These are phyloP conservation scores for Fusarium nanum DNA, from an alignment of 2,329 filamentous ascomycete species.

Conservation along the genomic window DNA sequence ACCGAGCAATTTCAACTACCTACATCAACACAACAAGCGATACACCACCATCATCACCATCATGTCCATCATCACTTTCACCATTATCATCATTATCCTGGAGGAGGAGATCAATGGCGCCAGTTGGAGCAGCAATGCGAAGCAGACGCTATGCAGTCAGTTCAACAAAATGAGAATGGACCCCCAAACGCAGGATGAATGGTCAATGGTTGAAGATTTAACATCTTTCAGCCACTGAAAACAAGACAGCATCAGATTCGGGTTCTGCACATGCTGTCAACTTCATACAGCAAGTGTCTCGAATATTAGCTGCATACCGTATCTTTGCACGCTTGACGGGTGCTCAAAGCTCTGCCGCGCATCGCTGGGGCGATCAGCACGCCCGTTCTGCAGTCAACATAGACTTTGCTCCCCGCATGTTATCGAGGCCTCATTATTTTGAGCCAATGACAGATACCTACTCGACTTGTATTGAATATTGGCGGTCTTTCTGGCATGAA, in stretches of 20 bases:
- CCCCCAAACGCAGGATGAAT: slow-evolving; percentile 27
- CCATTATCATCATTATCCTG: slow-evolving; percentile 38
- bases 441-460: too few relatives aligned
- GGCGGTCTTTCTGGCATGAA: neutral
- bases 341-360: neutral
- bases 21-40: slow-evolving; percentile 19
- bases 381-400: too few relatives aligned
- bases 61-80: slow-evolving; percentile 41
- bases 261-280: too few relatives aligned
- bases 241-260: neutral
- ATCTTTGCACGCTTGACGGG: neutral
- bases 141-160: slow-evolving; percentile 33
- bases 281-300: too few relatives aligned
- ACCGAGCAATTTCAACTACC: slow-evolving; percentile 29
- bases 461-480: too few relatives aligned
- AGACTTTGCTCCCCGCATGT: neutral
- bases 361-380: neutral
- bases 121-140: slow-evolving; percentile 37
- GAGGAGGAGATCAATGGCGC: slow-evolving; percentile 25
- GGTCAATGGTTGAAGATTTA: neutral
- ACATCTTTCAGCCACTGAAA: neutral
- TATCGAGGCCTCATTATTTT: too few relatives aligned
- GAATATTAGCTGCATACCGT: neutral
- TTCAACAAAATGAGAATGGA: slow-evolving; percentile 16
- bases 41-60: slow-evolving; percentile 36